Evolutionary conservation across 306 rosid genomes (phyloP), one percentile per base, ranked within the genome.

Genomic region (Fragaria ananassa): DNA sequence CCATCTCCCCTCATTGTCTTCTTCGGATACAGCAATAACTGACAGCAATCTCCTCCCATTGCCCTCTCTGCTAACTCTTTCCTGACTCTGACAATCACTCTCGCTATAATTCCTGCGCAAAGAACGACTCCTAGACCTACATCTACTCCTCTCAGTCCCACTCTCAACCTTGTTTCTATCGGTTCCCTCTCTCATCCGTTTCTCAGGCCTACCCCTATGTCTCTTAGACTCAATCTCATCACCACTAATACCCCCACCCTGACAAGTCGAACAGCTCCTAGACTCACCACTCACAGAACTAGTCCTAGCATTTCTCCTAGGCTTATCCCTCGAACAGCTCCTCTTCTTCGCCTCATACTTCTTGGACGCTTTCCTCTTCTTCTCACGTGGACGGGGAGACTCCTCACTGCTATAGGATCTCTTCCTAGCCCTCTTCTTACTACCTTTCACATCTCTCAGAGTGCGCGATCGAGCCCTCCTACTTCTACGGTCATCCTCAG

Each of bases 51-150:
- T 21, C 83, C 88, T 88, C 1, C 77, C 62, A 64, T 79, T 85
- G 73, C 80, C 85, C 81, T 72, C 85, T 31, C 53, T 57, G 34
- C 42, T 60, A 78, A 69, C 80, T 29, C 74, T 84, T 74, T 82
- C 90, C 74, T 85, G 77, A 46, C 63, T 80, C 62, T 19, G 67
- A 81, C 71, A 66, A 82, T 83, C 82, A 73, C 80, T 74, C 83
- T 88, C 81, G 70, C 81, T 76, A 41, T 29, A 42, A 31, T 19
- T 73, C 80, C 90, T 80, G 64, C 62, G 54, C 7, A 84, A 77
- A 45, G 97, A 87, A 86, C 62, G 76, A 79, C 90, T 94, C 84
- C 84, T 70, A 41, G 95, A 85, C 75, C 88, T 83, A 74, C 86
- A 83, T 68, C 91, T 86, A 71, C 84, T 80, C 81, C 69, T 84